phyloP scores from a whole-genome alignment of 1,139 yeast species.

The Geotrichum reessii region DNA sequence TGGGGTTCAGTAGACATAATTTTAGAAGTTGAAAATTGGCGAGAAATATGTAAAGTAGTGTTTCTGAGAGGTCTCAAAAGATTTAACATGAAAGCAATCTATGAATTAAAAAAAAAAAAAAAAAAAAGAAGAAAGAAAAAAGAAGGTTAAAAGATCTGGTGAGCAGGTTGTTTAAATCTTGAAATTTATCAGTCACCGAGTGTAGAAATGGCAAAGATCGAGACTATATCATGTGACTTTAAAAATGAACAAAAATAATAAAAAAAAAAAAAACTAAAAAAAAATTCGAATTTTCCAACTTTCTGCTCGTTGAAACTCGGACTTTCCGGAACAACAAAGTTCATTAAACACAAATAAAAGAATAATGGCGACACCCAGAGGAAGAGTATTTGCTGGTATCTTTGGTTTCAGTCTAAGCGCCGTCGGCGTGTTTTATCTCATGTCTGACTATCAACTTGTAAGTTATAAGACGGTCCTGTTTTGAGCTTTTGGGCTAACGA shows the following conservation, averaged over 20 bases:
- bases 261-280: not conserved
- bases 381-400: slow-evolving; percentile 17
- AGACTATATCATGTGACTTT: not conserved
- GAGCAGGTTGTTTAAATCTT: not conserved
- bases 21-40: not conserved
- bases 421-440: slow-evolving; percentile 9
- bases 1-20: slow-evolving; percentile 7
- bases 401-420: slow-evolving; percentile 14
- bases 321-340: no score
- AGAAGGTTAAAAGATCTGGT: not conserved
- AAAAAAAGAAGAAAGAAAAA: not conserved
- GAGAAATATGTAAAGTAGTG: not conserved
- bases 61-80: not conserved
- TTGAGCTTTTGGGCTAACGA: no score
- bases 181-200: not conserved
- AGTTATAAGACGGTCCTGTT: slow-evolving; percentile 1
- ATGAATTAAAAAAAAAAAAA: not conserved
- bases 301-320: no score
- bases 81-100: not conserved
- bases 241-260: not conserved
- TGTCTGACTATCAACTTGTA: slow-evolving; percentile 19
- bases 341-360: no score
- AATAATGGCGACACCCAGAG: slow-evolving; percentile 12
- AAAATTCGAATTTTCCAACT: not conserved
- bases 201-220: not conserved